A percentile compares a stretch with the other conserved stretches of the same genome.
These are phyloP conservation scores for Ilyonectria robusta DNA, from an alignment of 2,329 filamentous ascomycete species.

Conservation along the genomic window DNA sequence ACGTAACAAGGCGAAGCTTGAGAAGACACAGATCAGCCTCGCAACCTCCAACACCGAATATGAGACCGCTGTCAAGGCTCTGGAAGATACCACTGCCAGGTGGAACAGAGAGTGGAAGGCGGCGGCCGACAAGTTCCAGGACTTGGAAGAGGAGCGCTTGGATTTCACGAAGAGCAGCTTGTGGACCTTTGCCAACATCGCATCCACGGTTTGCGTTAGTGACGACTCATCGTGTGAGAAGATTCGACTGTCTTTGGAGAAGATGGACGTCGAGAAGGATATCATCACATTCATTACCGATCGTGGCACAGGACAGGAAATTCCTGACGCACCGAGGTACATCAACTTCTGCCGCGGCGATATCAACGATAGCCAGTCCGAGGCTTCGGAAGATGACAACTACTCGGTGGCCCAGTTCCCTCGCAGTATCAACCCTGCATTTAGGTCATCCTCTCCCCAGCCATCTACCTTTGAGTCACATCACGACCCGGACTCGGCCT, in stretches of 20 bases:
- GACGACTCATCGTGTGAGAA: constrained; percentile 98
- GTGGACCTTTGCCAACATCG: constrained; percentile 98
- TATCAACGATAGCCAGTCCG: constrained; percentile 83
- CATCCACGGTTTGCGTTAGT: constrained; percentile 97
- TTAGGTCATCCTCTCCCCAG: constrained; percentile 95
- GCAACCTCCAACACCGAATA: constrained; percentile 94
- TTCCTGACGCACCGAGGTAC: constrained; percentile 96
- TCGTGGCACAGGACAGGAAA: constrained; percentile 93
- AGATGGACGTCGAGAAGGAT: constrained; percentile 97
- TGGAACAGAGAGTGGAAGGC: constrained; percentile 99
- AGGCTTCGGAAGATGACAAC: constrained; percentile 86
- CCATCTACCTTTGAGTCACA: constrained; percentile 94
- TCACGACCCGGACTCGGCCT: constrained; percentile 83
- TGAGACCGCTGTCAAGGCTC: constrained; percentile 89
- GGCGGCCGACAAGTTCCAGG: constrained; percentile 98
- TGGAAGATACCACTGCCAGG: constrained; percentile 93
- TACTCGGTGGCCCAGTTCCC: constrained; percentile 98
- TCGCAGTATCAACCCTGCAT: constrained; percentile 94
- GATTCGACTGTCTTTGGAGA: constrained; percentile 91
- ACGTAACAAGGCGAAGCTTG: constrained; percentile 98
- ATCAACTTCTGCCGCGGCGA: constrained; percentile 99
- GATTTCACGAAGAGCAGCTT: constrained; percentile 98
- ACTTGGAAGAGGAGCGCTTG: constrained; percentile 95
- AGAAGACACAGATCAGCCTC: constrained; percentile 98
- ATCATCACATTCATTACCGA: constrained; percentile 91